Percentiles rank a stretch among this genome's conserved stretches.
Conservation (phyloP, 106 monocot species). For the Dendrobium nobile region DNA sequence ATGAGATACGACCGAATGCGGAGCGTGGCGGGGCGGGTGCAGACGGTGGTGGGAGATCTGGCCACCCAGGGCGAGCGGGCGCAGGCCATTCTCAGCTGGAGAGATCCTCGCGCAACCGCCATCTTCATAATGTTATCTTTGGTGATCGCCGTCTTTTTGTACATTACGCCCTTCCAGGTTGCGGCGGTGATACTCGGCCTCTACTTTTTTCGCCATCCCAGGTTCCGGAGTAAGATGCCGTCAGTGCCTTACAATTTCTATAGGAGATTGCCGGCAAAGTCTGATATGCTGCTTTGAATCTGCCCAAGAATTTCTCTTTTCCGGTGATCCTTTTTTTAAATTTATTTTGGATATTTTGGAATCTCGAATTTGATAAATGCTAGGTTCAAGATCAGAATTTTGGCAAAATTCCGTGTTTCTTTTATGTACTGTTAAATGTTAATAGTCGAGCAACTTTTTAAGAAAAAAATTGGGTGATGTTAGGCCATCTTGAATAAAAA, state of each 20-base stretch:
- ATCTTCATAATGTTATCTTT: constrained; percentile 44
- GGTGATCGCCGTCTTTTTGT: constrained; percentile 31
- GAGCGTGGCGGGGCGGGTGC: constrained; percentile 45
- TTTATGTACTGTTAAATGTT: too few species aligned
- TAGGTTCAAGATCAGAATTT: too few species aligned
- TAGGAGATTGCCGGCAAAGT: constrained; percentile 47
- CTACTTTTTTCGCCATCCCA: constrained; percentile 44
- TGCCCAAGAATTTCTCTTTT: neutral
- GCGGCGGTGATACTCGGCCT: constrained; percentile 22
- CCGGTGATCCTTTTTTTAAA: neutral
- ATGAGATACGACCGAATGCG: constrained; percentile 45
- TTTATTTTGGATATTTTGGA: too few species aligned
- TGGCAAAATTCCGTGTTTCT: too few species aligned
- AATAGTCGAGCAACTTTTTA: too few species aligned
- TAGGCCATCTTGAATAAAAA: too few species aligned
- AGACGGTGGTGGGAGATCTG: constrained; percentile 51
- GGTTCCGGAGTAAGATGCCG: constrained; percentile 38
- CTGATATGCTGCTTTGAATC: constrained; percentile 38
- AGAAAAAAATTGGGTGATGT: too few species aligned
- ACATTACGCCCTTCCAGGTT: constrained; percentile 50
- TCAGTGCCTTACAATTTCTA: constrained; percentile 50
- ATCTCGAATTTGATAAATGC: too few species aligned
- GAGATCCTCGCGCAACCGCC: constrained; percentile 49
- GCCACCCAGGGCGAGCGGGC: constrained; percentile 50
- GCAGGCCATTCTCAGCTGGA: constrained; percentile 50